Conservation (phyloP, 2,329 filamentous ascomycete species). For the Chalaropsis thielavioides region DNA sequence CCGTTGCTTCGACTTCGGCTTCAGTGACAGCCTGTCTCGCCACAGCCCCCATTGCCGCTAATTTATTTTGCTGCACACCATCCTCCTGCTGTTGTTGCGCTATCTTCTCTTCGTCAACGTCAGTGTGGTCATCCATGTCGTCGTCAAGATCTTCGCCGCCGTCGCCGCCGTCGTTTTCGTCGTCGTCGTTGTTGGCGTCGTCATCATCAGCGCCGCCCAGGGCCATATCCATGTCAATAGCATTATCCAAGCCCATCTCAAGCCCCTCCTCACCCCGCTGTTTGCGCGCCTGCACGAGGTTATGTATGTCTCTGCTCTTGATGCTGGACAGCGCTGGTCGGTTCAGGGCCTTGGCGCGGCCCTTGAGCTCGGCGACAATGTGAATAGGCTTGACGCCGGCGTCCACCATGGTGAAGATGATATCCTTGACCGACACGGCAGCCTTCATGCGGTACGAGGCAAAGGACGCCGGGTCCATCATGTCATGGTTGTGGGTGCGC, state of each 20-base stretch:
- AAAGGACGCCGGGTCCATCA: constrained; percentile 15
- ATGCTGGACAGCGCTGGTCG: constrained; percentile 13
- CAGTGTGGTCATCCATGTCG: constrained; percentile 4
- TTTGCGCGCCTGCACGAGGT: constrained; percentile 17
- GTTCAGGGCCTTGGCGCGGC: constrained; percentile 7
- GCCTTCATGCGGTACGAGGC: constrained; percentile 18
- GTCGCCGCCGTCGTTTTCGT: neutral
- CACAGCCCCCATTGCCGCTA: neutral
- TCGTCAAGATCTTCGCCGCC: neutral
- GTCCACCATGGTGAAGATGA: constrained; percentile 17
- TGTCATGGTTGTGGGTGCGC: constrained; percentile 15
- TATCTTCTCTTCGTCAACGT: neutral
- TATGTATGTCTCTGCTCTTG: constrained; percentile 17
- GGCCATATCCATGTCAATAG: constrained; percentile 10
- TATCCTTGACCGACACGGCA: constrained; percentile 13
- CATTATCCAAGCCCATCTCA: neutral
- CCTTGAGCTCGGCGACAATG: constrained; percentile 16
- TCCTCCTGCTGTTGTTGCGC: neutral
- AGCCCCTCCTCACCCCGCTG: neutral
- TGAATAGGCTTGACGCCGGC: constrained; percentile 17
- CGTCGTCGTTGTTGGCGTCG: neutral
- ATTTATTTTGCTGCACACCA: neutral
- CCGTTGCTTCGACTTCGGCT: neutral
- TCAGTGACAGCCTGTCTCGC: neutral
- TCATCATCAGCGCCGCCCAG: neutral